phyloP scores from a whole-genome alignment of 257 asterid genomes.

The Capsicum rhomboideum region DNA sequence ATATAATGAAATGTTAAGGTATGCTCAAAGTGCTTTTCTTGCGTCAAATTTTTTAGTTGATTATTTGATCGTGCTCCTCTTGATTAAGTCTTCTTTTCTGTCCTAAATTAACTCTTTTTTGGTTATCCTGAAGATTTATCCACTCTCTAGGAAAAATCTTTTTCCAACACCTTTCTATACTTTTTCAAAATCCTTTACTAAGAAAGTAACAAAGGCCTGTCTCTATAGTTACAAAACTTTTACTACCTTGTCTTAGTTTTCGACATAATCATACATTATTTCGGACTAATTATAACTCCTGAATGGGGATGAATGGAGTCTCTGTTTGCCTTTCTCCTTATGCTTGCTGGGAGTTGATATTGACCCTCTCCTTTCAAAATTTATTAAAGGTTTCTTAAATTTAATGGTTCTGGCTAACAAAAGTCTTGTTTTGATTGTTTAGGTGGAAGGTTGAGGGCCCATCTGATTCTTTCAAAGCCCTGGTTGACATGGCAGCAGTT shows the following conservation, averaged over 20 bases:
- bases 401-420: neutral
- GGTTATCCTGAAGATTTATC: neutral
- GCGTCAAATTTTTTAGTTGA: neutral
- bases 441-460: constrained; percentile 99
- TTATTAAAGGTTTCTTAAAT: neutral
- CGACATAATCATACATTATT: neutral
- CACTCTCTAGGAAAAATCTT: neutral
- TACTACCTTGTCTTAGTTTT: neutral
- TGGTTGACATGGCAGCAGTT: constrained; percentile 96
- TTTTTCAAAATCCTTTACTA: neutral
- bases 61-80: neutral
- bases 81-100: neutral
- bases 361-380: neutral
- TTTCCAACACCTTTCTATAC: neutral
- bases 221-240: neutral
- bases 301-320: neutral
- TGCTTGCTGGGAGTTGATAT: neutral
- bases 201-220: neutral
- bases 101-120: neutral
- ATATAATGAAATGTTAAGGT: constrained; percentile 72
- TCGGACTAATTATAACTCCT: neutral
- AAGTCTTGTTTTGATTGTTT: neutral
- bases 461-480: constrained; percentile 92
- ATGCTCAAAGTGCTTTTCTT: constrained; percentile 7
- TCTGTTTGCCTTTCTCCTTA: neutral